phyloP scores from a whole-genome alignment of 352 stramenopile genomes.

The Globisporangium barbulae region DNA sequence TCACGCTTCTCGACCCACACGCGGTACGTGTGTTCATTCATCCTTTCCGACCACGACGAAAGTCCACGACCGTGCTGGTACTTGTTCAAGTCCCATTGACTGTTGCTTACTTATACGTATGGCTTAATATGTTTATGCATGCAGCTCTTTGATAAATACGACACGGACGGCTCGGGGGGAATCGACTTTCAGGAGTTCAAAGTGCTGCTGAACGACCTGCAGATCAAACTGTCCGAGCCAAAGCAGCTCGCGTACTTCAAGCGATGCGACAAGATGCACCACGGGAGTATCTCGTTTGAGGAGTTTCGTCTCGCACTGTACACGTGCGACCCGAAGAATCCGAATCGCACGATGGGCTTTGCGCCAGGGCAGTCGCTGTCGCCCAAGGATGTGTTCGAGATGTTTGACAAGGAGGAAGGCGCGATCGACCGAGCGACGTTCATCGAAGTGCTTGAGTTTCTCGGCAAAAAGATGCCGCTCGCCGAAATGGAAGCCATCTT shows the following conservation, averaged over 20 bases:
- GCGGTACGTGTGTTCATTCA: conserved; percentile 26
- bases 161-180: conserved; percentile 65
- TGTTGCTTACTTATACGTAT: not conserved
- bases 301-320: conserved; percentile 78
- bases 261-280: conserved; percentile 59
- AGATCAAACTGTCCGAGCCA: conserved; percentile 56
- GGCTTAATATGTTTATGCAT: not conserved
- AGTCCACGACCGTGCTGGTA: no score
- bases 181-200: conserved; percentile 83
- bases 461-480: conserved; percentile 59
- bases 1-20: conserved; percentile 48
- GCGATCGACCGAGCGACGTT: conserved; percentile 65
- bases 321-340: conserved; percentile 80
- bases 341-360: conserved; percentile 62
- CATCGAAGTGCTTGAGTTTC: conserved; percentile 62
- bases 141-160: conserved; percentile 84
- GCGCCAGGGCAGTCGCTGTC: conserved; percentile 61
- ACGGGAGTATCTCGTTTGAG: conserved; percentile 72
- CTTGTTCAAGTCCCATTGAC: no score
- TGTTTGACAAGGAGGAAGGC: conserved; percentile 75
- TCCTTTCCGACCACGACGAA: no score
- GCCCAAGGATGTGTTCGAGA: conserved; percentile 78
- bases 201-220: conserved; percentile 56
- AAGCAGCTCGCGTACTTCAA: conserved; percentile 81
- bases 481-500: conserved; percentile 70